Conservation (phyloP, 805 yeast species). For the Wickerhamomyces strasburgensis region DNA sequence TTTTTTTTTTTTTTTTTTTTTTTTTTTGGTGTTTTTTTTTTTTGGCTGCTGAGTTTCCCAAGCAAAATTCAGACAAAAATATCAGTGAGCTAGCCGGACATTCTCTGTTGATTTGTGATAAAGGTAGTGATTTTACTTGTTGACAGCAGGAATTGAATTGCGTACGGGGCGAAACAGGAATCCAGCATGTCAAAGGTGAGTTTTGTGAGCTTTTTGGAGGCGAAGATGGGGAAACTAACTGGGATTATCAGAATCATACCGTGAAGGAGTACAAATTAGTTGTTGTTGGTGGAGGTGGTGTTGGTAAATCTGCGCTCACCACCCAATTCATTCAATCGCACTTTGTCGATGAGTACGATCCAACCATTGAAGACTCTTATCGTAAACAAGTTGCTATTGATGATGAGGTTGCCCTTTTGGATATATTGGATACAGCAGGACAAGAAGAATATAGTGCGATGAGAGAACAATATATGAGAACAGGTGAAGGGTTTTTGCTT, state of each 20-base stretch:
- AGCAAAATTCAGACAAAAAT: slow-evolving; percentile 1
- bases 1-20: not conserved
- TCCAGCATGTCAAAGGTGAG: slow-evolving; percentile 1
- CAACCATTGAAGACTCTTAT: slow-evolving; percentile 91
- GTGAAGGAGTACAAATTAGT: slow-evolving; percentile 85
- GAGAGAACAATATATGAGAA: slow-evolving; percentile 93
- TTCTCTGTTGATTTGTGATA: too few species aligned
- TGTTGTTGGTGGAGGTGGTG: slow-evolving; percentile 98
- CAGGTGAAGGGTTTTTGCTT: slow-evolving; percentile 89
- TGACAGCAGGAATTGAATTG: not conserved
- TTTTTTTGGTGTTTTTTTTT: not conserved
- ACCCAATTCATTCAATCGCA: slow-evolving; percentile 92
- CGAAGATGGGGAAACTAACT: not conserved
- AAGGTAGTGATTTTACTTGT: too few species aligned
- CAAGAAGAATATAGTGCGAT: slow-evolving; percentile 94
- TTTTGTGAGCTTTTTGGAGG: not conserved
- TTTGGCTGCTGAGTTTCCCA: not conserved
- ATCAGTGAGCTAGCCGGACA: too few species aligned
- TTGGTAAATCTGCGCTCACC: slow-evolving; percentile 94
- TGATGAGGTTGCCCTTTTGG: slow-evolving; percentile 69
- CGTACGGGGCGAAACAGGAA: too few species aligned
- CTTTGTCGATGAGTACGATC: slow-evolving; percentile 96
- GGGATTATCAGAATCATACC: slow-evolving; percentile 20
- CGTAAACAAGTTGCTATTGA: slow-evolving; percentile 86
- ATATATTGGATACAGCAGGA: slow-evolving; percentile 96